These are phyloP conservation scores for Thinopyrum obtusiflorum DNA, from an alignment of 202 grass and related monocot species.

Conservation along the genomic window DNA sequence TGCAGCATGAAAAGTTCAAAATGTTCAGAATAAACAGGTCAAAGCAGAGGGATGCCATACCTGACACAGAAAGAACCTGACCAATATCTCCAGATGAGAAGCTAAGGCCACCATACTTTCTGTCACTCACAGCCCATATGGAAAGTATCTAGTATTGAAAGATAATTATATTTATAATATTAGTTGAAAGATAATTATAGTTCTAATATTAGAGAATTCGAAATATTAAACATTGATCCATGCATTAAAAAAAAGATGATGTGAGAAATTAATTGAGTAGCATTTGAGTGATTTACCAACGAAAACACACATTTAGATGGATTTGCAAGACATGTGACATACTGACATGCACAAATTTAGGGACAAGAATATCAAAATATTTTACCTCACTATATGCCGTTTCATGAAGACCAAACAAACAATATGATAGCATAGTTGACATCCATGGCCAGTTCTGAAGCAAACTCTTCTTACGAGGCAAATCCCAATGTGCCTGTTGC, in stretches of 20 bases:
- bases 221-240: not conserved
- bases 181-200: not conserved
- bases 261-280: not conserved
- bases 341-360: not conserved
- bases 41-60: constrained; percentile 33
- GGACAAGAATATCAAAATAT: not conserved
- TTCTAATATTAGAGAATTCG: not conserved
- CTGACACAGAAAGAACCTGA: constrained; percentile 57
- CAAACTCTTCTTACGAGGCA: constrained; percentile 43
- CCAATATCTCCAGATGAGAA: constrained; percentile 65
- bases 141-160: constrained; percentile 49
- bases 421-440: constrained; percentile 55
- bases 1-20: not conserved
- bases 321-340: not conserved
- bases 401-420: constrained; percentile 49
- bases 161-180: not conserved
- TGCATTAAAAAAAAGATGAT: not conserved
- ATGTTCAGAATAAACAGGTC: not conserved
- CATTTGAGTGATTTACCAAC: not conserved
- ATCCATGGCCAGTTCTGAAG: constrained; percentile 62
- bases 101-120: constrained; percentile 66
- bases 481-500: not conserved
- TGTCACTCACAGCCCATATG: constrained; percentile 61
- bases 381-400: constrained; percentile 54
- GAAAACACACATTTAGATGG: not conserved